Conservation (phyloP, 306 rosid species). For the Luffa acutangula region DNA sequence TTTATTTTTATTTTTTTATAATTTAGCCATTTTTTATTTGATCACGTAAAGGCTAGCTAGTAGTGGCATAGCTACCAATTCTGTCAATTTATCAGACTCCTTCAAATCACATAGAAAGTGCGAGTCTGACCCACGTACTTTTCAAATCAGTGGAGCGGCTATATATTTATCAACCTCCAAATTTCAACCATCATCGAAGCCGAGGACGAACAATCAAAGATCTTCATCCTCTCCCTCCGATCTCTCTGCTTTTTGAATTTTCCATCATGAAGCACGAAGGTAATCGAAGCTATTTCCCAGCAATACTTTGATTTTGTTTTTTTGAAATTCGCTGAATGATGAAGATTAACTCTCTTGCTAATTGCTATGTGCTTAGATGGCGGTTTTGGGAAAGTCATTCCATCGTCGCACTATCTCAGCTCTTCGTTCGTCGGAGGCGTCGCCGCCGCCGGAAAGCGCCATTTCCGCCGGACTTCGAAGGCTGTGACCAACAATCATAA, state of each 20-base stretch:
- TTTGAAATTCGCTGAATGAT: background rate
- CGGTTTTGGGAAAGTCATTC: constrained; percentile 16
- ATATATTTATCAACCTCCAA: background rate
- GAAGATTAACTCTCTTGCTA: background rate
- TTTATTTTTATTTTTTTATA: too few species aligned
- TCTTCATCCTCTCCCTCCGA: background rate
- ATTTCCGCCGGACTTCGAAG: constrained; percentile 9
- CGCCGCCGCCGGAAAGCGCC: constrained; percentile 15
- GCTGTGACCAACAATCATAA: constrained; percentile 4
- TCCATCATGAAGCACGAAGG: constrained; percentile 19
- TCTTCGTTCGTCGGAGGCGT: constrained; percentile 36
- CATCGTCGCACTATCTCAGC: constrained; percentile 23
- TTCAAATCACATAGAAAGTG: background rate
- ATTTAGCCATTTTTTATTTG: background rate
- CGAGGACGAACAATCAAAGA: background rate
- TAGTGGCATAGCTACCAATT: background rate
- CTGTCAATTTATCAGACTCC: background rate
- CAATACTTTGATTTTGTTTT: background rate
- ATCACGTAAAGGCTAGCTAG: background rate
- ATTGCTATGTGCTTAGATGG: constrained; percentile 21
- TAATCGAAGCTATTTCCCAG: background rate
- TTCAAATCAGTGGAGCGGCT: background rate
- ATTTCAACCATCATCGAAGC: background rate
- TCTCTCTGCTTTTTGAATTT: background rate
- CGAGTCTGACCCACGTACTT: background rate